Percentiles rank a stretch among this genome's conserved stretches.
These are phyloP conservation scores for Cicer judaicum DNA, from an alignment of 306 rosid genomes.

Conservation along the genomic window DNA sequence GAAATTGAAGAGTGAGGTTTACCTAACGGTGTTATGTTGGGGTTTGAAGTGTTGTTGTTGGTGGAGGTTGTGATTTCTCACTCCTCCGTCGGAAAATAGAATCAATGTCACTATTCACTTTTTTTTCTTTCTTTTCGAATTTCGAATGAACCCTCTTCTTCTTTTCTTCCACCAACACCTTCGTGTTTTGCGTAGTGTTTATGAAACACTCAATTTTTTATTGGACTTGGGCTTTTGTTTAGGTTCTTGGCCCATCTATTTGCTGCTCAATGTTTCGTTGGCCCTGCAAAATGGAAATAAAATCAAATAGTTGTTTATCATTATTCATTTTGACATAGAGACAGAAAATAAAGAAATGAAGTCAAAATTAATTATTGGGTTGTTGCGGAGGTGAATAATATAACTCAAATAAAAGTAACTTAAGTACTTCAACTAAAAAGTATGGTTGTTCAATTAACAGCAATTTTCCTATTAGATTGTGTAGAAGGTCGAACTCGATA, in stretches of 20 bases:
- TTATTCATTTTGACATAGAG: no score
- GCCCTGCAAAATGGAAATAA: no score
- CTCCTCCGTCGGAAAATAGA: slow-evolving; percentile 37
- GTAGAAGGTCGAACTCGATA: no score
- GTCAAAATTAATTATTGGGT: no score
- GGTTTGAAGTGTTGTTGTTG: slow-evolving; percentile 6
- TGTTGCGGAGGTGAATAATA: no score
- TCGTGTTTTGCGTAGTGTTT: neutral
- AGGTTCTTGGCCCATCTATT: neutral
- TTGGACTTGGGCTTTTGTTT: neutral
- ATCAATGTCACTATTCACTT: neutral
- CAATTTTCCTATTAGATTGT: no score
- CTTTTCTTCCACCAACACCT: neutral
- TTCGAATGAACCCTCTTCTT: neutral
- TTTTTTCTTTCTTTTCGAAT: neutral
- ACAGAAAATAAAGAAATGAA: no score
- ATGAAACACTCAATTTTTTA: neutral
- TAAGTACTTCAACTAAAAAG: no score
- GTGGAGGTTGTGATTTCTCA: slow-evolving; percentile 33
- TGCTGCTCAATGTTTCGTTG: neutral
- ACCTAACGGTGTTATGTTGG: slow-evolving; percentile 29
- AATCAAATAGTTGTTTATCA: no score
- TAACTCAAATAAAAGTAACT: no score
- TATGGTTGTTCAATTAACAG: no score
- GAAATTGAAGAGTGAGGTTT: slow-evolving; percentile 4